phyloP scores from a whole-genome alignment of 306 rosid species.

The Cercis canadensis region DNA sequence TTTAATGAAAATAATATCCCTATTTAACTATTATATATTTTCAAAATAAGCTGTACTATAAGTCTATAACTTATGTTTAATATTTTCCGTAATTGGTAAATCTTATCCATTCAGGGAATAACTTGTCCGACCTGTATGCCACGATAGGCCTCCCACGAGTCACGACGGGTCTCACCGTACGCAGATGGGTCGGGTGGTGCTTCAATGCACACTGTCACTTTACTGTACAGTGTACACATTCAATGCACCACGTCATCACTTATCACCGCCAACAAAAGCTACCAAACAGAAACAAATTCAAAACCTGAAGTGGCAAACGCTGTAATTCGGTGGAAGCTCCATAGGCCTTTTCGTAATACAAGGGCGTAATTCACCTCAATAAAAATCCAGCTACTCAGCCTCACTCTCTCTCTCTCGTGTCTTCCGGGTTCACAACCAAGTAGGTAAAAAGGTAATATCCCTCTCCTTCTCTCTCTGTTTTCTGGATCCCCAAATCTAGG shows the following conservation, averaged over 20 bases:
- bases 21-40: no score
- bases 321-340: conserved; percentile 11
- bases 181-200: no score
- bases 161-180: no score
- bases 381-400: background rate
- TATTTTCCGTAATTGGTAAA: no score
- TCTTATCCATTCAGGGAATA: no score
- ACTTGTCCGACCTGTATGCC: no score
- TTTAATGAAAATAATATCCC: no score
- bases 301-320: conserved; percentile 39
- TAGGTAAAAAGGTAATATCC: conserved; percentile 50
- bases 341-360: conserved; percentile 41
- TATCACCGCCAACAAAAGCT: background rate
- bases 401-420: conserved; percentile 38
- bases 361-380: background rate
- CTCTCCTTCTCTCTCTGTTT: background rate
- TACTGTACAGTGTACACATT: no score
- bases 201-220: no score
- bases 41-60: no score
- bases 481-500: conserved; percentile 88
- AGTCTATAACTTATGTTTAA: no score
- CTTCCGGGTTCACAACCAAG: conserved; percentile 61
- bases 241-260: background rate
- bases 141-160: no score
- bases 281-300: background rate